Evolutionary conservation across 2,329 filamentous ascomycete species (phyloP).

Genomic region (Orbilia brochopaga): DNA sequence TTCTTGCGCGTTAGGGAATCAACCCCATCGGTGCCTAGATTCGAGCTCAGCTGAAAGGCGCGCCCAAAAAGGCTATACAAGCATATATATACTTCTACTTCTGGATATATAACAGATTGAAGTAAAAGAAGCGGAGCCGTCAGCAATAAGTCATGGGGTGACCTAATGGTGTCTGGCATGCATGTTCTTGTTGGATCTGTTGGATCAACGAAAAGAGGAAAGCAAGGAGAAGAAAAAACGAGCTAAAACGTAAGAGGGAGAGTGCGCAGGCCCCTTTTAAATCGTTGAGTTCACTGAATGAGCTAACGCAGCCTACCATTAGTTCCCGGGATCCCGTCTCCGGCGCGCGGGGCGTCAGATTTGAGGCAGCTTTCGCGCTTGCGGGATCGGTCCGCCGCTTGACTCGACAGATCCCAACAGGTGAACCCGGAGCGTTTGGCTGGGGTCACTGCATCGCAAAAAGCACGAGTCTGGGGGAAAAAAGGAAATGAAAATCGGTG

Average conservation of each 20-base stretch:
- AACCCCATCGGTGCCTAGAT: too few species aligned
- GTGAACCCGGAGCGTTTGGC: background rate
- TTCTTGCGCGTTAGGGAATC: too few species aligned
- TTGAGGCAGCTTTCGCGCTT: constrained; percentile 26
- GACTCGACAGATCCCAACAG: constrained; percentile 8
- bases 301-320: constrained; percentile 37
- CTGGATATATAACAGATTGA: too few species aligned
- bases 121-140: too few species aligned
- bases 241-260: constrained; percentile 16
- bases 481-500: background rate
- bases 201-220: constrained; percentile 6
- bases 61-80: too few species aligned
- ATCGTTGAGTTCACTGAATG: background rate
- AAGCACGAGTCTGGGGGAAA: background rate
- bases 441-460: background rate
- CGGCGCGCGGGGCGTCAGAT: constrained; percentile 20
- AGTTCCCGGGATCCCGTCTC: constrained; percentile 29
- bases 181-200: constrained; percentile 1
- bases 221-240: background rate
- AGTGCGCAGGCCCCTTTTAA: constrained; percentile 25
- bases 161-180: background rate
- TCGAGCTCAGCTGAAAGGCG: too few species aligned
- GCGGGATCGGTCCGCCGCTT: constrained; percentile 47
- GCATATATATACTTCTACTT: too few species aligned
- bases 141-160: background rate